Evolutionary conservation across 2,329 filamentous ascomycete species (phyloP).

Genomic region (Monilinia fructigena): DNA sequence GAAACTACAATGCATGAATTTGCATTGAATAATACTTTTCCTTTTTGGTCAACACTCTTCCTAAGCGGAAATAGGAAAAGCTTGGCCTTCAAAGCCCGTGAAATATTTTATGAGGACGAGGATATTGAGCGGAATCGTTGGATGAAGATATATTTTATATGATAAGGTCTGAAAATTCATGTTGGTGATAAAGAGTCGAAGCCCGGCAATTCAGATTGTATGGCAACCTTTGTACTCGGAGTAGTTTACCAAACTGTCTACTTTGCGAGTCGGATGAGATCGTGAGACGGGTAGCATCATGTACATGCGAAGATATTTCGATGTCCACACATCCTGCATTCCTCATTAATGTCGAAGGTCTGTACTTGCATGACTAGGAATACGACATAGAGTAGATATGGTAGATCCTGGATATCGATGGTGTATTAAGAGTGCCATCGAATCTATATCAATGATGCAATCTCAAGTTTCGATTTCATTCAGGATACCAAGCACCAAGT

Average conservation of each 20-base stretch:
- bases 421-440: not conserved
- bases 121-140: not conserved
- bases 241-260: not conserved
- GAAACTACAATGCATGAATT: not conserved
- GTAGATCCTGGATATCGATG: not conserved
- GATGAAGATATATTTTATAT: not conserved
- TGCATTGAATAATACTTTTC: not conserved
- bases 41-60: not conserved
- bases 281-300: not conserved
- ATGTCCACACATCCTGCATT: not conserved
- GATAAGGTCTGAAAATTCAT: not conserved
- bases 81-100: not conserved
- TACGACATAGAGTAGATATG: not conserved
- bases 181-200: not conserved
- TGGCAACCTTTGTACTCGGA: not conserved
- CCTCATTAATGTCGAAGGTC: not conserved
- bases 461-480: not conserved
- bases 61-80: not conserved
- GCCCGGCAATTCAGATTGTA: not conserved
- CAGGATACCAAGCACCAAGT: too few species aligned
- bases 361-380: not conserved
- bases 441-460: not conserved
- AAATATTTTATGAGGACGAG: not conserved
- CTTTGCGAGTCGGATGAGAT: not conserved
- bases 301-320: not conserved